Base-by-base conservation (phyloP, 805 yeast species). In the Grigorovia yakushimaensis region DNA sequence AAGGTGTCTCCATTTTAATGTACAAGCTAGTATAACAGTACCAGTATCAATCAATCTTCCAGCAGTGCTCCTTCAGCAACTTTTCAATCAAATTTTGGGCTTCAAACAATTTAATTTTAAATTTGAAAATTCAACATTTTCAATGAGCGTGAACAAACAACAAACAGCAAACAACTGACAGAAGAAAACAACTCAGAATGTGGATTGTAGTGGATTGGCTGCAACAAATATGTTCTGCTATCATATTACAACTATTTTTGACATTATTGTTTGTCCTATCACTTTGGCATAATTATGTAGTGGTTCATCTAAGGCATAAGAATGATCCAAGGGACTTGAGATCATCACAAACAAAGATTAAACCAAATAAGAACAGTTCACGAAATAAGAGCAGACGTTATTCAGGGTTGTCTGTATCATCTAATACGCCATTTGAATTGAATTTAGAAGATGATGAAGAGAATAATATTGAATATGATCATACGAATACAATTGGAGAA, bases 301-400 rank as follows among this genome's bases (percentile, higher is more conserved):
- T 58, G 0, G 58, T 56, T 3, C 63, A 57, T 46, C 53, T 61
- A 33, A 50, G 47, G n/a, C 50, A 50, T 42, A 51, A 47, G 20
- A 52, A 50, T 5, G 64, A 58, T 46, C 60, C 60, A 41, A 56
- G 67, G 51, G 66, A 62, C 44, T 52, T 59, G 2, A 54, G 65
- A 41, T 47, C 58, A 20, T 56, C 67, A 1, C 55, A 53, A 21
- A 55, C 64, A 19, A 49, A 38, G 6, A 49, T 43, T 13, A 27
- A 46, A 5, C 50, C 49, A 4, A 36, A 33, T 22, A 52, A 44
- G 36, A 27, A 27, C 15, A 27, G 13, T 10, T 27, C 9, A 10
- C 33, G 15, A 10, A 27, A 48, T 45, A n/a, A 45, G 53, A 17
- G 3, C 10, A 27, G 33, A 27, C 44, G 53, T 13, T 47, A 47